phyloP scores from a whole-genome alignment of 306 rosid species.

The Dicorynia guianensis region DNA sequence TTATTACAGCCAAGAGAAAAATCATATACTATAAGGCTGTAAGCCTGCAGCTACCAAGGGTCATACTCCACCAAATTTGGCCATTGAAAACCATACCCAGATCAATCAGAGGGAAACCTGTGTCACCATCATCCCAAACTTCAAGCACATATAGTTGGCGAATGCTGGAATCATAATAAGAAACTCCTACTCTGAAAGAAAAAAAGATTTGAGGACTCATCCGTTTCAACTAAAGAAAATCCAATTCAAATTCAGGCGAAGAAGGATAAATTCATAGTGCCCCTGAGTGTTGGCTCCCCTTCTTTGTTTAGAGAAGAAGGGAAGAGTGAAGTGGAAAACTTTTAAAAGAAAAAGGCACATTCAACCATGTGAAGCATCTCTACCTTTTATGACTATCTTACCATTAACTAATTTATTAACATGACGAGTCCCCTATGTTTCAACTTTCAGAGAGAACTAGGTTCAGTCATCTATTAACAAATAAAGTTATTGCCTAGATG shows the following conservation, averaged over 20 bases:
- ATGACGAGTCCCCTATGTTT: too few relatives aligned
- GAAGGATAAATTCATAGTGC: too few relatives aligned
- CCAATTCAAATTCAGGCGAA: constrained; percentile 5
- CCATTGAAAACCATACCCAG: constrained; percentile 64
- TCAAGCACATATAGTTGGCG: constrained; percentile 91
- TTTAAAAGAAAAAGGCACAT: constrained; percentile 28
- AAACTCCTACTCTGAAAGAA: constrained; percentile 82
- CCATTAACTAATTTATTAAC: too few relatives aligned
- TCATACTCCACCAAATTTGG: constrained; percentile 13
- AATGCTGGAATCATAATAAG: constrained; percentile 86
- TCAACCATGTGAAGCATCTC: constrained; percentile 24
- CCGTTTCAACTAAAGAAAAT: constrained; percentile 24
- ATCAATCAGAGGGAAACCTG: constrained; percentile 82
- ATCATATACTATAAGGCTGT: constrained; percentile 26
- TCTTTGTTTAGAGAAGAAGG: background rate
- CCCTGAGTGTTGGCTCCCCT: background rate
- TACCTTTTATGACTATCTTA: constrained; percentile 22
- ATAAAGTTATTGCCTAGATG: too few relatives aligned
- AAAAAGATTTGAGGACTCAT: constrained; percentile 31
- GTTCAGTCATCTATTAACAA: too few relatives aligned
- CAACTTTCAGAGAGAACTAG: too few relatives aligned
- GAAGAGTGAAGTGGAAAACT: constrained; percentile 22
- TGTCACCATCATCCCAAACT: constrained; percentile 92
- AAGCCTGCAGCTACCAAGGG: constrained; percentile 20
- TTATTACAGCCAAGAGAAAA: constrained; percentile 40